These are phyloP conservation scores for Chenopodium berlandieri DNA, from an alignment of 148 eudicot genomes.

Conservation along the genomic window DNA sequence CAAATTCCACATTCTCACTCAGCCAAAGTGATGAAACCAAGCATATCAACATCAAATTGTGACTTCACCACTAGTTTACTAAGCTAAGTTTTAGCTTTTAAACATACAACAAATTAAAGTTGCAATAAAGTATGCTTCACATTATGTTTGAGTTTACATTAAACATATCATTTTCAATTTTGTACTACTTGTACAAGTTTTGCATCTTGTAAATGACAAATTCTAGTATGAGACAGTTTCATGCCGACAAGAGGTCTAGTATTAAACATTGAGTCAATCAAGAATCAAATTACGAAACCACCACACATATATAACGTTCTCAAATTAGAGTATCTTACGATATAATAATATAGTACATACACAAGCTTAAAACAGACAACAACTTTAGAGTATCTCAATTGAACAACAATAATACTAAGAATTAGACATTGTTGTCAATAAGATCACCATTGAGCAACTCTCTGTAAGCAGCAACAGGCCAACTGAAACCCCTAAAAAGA, in stretches of 20 bases:
- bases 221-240: too few species aligned
- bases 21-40: constrained; percentile 56
- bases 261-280: background rate
- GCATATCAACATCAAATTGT: constrained; percentile 57
- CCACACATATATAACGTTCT: background rate
- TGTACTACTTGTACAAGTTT: too few species aligned
- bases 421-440: constrained; percentile 34
- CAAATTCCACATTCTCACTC: constrained; percentile 49
- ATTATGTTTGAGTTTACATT: too few species aligned
- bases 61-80: background rate
- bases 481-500: constrained; percentile 76
- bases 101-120: too few species aligned
- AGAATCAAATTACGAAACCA: background rate
- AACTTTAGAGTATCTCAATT: too few species aligned
- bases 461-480: constrained; percentile 98
- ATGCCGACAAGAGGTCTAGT: too few species aligned
- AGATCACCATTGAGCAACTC: constrained; percentile 85
- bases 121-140: too few species aligned
- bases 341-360: constrained; percentile 4
- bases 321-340: background rate
- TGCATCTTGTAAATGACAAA: too few species aligned
- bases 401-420: background rate
- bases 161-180: too few species aligned
- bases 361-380: background rate
- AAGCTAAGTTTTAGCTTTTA: too few species aligned